Evolutionary conservation across 108 stramenopile species (phyloP), one percentile per base, ranked within the genome.

Genomic region (Pseudonitzschia multiseries): DNA sequence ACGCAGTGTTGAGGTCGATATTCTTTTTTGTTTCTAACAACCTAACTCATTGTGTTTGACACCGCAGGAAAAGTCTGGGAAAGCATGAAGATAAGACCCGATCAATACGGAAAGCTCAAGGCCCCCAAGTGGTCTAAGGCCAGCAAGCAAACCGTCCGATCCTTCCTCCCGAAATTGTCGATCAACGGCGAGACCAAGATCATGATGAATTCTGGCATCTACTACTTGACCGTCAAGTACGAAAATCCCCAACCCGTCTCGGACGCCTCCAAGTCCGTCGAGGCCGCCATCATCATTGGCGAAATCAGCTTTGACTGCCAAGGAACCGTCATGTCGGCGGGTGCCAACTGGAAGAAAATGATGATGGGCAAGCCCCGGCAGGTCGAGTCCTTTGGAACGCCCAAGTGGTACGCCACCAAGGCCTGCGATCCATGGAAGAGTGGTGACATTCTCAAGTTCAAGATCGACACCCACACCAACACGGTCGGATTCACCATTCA

Each of bases 251-350:
- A 36, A 5, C 6, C 36, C 36, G 36, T 5, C 36, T 2, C 2
- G 36, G n/a, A 51, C n/a, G 3, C 6, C 50, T n/a, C 17, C 20
- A 51, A 17, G 20, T n/a, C 50, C 20, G n/a, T 51, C 50, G 50
- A 51, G 50, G 50, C 50, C 17, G 50, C 50, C 50, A n/a, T 51
- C 50, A n/a, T 51, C 50, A 10, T 51, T 51, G 50, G 50, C 50
- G 50, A 51, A 10, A 51, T 51, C n/a, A 8, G 20, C n/a, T 51
- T 51, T 9, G 50, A 51, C 3, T n/a, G 2, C 50, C 17, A 10
- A 3, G 50, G 50, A 51, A 3, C 6, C 50, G 9, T 51, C 50
- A n/a, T 51, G 50, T 2, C 50, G n/a, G 3, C 50, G 6, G 50
- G 50, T 17, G 50, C 50, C 17, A 10, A 51, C 20, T 4, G 4